These are phyloP conservation scores for Straminergon stramineum DNA, from an alignment of 225 moss, liverwort and hornwort genomes.

Conservation along the genomic window DNA sequence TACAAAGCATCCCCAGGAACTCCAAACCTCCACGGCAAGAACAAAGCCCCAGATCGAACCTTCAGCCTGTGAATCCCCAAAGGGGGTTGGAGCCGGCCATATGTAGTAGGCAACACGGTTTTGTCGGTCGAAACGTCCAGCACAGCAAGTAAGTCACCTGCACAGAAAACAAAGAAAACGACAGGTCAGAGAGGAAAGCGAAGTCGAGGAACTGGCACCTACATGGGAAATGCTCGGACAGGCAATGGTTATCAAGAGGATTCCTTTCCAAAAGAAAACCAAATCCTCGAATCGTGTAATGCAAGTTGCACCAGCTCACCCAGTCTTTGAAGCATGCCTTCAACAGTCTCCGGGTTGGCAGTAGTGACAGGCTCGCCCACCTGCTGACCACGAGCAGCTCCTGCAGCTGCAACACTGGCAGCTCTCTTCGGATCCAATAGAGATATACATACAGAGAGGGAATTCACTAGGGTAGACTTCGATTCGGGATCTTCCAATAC, in stretches of 20 bases:
- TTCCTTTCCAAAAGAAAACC: neutral
- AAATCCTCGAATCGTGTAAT: neutral
- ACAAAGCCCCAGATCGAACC: conserved; percentile 21
- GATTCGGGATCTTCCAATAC: conserved; percentile 96
- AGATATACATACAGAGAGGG: conserved; percentile 90
- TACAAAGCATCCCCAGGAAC: neutral
- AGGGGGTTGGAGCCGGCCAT: conserved; percentile 86
- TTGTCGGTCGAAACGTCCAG: conserved; percentile 79
- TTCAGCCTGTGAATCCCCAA: conserved; percentile 90
- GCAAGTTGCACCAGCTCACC: conserved; percentile 37
- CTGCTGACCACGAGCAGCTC: conserved; percentile 72
- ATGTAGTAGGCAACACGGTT: conserved; percentile 81
- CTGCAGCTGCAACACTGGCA: conserved; percentile 70
- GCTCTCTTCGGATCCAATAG: conserved; percentile 95
- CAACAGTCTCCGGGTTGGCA: conserved; percentile 95
- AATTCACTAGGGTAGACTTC: conserved; percentile 89
- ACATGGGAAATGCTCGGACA: neutral
- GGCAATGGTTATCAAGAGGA: neutral
- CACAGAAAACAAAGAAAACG: neutral
- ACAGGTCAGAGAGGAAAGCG: neutral
- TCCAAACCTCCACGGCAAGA: neutral
- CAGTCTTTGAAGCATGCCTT: conserved; percentile 95
- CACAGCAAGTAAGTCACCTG: conserved; percentile 93
- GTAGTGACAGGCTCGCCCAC: conserved; percentile 58
- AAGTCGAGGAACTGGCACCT: neutral